Base-by-base conservation (phyloP, 1,284 basidiomycete species). In the Tilletia walkeri region DNA sequence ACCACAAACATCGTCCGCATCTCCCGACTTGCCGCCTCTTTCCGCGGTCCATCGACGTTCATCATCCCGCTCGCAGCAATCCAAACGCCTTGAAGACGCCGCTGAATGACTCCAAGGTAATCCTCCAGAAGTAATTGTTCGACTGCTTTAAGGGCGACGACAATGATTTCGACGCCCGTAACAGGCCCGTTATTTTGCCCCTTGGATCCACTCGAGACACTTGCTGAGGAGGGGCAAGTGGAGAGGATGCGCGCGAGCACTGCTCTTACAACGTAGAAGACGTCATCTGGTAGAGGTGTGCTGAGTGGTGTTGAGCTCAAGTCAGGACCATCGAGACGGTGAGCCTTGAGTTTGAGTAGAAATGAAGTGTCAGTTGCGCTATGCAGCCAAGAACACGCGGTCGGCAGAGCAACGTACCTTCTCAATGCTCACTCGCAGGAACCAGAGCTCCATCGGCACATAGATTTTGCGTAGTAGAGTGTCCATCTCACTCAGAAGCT, bases 371-470 rank as follows among this genome's bases (percentile, higher is more conserved):
- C 9, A 63, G 59, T 38, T 66, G 72, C 70, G 63, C 48, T 47
- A 34, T 50, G 1, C 41, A 45, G 14, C 70, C 34, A 47, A 49
- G 63, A 14, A 54, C 56, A 30, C 61, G 54, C 39, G 49, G 36
- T n/a, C 59, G 20, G 56, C 69, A 18, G 47, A 50, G 47, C 54
- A 54, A 69, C 82, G 30, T 73, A 91, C 94, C 87, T 95, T 95
- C 80, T 95, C 92, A 65, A 96, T 89, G 70, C 89, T 90, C 12
- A 88, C 90, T n/a, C 92, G 89, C 18, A 91, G 88, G 84, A 95
- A 97, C 94, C 94, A 98, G 3, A 90, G 85, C 83, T 99, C 95
- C 71, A 99, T 86, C 0, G 95, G 94, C 49, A 90, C 87, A 80
- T 96, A 98, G 79, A 91, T 94, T 18, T 87, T 88, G 7, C 84